Conservation (phyloP, 2,329 filamentous ascomycete genomes). For the Pseudophaeomoniella oleicola region DNA sequence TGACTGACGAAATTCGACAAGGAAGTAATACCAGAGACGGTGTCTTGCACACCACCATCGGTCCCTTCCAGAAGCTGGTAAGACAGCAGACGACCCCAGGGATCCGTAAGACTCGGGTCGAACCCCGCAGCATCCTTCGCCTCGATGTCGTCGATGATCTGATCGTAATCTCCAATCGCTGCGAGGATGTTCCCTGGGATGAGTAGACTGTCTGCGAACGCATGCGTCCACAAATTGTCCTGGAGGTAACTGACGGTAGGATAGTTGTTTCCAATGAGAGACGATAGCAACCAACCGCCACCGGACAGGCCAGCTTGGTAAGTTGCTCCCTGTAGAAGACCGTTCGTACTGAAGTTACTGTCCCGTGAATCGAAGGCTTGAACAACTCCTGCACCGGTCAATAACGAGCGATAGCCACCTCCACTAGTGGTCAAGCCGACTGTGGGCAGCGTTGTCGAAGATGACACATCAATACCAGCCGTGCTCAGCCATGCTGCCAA, state of each 20-base stretch:
- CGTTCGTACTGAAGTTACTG: constrained; percentile 21
- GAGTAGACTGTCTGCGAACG: constrained; percentile 22
- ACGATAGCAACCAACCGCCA: constrained; percentile 31
- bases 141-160: constrained; percentile 18
- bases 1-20: constrained; percentile 25
- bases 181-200: constrained; percentile 19
- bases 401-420: constrained; percentile 27
- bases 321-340: constrained; percentile 30
- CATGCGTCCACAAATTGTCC: constrained; percentile 24
- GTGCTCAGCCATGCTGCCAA: constrained; percentile 25
- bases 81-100: constrained; percentile 24
- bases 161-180: constrained; percentile 14
- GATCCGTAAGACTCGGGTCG: constrained; percentile 24
- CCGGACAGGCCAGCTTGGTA: constrained; percentile 33
- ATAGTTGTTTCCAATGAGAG: constrained; percentile 31
- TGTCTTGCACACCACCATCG: constrained; percentile 21
- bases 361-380: constrained; percentile 30
- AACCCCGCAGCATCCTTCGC: constrained; percentile 25
- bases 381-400: constrained; percentile 24
- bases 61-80: constrained; percentile 23
- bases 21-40: constrained; percentile 18
- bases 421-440: constrained; percentile 28
- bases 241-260: constrained; percentile 27
- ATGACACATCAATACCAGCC: constrained; percentile 17
- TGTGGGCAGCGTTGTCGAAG: constrained; percentile 20